These are phyloP conservation scores for Amanita subjunquillea DNA, from an alignment of 768 basidiomycete species.

Conservation along the genomic window DNA sequence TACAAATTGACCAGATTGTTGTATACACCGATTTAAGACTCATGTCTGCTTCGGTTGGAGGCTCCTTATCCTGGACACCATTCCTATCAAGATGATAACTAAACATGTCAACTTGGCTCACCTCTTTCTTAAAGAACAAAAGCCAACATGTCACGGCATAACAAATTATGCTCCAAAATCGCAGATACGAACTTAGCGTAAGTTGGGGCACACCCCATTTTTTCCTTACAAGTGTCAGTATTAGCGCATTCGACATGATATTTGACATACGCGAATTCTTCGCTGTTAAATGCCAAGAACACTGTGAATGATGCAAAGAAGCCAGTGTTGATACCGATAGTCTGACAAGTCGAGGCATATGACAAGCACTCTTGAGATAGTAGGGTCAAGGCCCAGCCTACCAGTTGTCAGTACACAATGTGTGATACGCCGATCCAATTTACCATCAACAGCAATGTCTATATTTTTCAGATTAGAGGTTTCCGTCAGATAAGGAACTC, in stretches of 20 bases:
- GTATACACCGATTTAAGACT: slow-evolving; percentile 85
- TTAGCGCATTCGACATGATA: not conserved
- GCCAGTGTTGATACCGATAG: slow-evolving; percentile 92
- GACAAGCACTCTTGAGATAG: slow-evolving; percentile 91
- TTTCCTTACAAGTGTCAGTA: slow-evolving; percentile 24
- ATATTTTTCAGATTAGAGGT: slow-evolving; percentile 11
- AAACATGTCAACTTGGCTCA: slow-evolving; percentile 17
- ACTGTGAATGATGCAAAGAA: slow-evolving; percentile 96
- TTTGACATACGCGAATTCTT: slow-evolving; percentile 67
- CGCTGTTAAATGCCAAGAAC: slow-evolving; percentile 92
- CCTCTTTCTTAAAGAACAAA: slow-evolving; percentile 83
- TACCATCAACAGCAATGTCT: slow-evolving; percentile 99
- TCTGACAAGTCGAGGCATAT: slow-evolving; percentile 97
- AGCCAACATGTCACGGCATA: slow-evolving; percentile 85
- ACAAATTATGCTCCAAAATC: slow-evolving; percentile 79
- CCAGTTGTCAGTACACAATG: not conserved
- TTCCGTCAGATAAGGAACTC: not conserved
- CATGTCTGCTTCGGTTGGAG: slow-evolving; percentile 71
- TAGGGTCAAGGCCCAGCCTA: slow-evolving; percentile 73
- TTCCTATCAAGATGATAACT: not conserved
- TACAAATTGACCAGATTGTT: slow-evolving; percentile 91
- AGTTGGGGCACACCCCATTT: slow-evolving; percentile 73
- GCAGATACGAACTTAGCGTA: slow-evolving; percentile 69
- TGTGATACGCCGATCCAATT: not conserved
- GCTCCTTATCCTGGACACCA: slow-evolving; percentile 61